Percentiles rank a stretch among this genome's conserved stretches.
Evolutionary conservation across 345 rosid genomes (phyloP).

Genomic region (Anacardium occidentale): DNA sequence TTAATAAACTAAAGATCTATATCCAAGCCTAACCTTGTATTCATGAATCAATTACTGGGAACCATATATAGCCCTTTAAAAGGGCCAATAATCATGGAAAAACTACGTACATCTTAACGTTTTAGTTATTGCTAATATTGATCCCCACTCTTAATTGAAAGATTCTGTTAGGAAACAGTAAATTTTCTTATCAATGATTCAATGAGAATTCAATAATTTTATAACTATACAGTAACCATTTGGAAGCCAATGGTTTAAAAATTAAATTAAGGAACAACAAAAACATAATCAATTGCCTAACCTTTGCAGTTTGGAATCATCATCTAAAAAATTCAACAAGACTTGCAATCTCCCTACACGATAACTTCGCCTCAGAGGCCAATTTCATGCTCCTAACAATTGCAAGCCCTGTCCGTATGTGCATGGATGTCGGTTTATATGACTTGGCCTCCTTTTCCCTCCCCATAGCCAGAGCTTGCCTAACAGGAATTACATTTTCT

Average conservation of each 20-base stretch:
- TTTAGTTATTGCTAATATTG: neutral
- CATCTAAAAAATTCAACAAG: slow-evolving; percentile 72
- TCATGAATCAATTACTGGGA: neutral
- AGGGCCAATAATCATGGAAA: neutral
- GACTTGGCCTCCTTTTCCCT: slow-evolving; percentile 47
- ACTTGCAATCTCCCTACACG: slow-evolving; percentile 82
- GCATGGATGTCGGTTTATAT: slow-evolving; percentile 64
- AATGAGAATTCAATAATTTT: neutral
- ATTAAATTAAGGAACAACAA: neutral
- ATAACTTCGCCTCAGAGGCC: slow-evolving; percentile 58
- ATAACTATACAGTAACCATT: too few species aligned
- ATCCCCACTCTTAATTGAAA: neutral
- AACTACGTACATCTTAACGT: neutral
- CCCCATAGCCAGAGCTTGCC: slow-evolving; percentile 62
- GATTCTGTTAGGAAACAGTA: neutral
- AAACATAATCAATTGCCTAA: neutral
- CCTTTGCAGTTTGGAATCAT: slow-evolving; percentile 1
- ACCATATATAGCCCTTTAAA: neutral
- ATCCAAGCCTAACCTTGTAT: slow-evolving; percentile 1
- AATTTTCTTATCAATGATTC: neutral
- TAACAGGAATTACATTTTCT: slow-evolving; percentile 82
- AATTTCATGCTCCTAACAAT: slow-evolving; percentile 62
- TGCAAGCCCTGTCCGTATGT: slow-evolving; percentile 61
- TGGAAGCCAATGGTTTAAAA: neutral
- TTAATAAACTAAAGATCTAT: neutral